Base-by-base conservation (phyloP, 1,284 basidiomycete species). In the Ceratobasidium sp. region DNA sequence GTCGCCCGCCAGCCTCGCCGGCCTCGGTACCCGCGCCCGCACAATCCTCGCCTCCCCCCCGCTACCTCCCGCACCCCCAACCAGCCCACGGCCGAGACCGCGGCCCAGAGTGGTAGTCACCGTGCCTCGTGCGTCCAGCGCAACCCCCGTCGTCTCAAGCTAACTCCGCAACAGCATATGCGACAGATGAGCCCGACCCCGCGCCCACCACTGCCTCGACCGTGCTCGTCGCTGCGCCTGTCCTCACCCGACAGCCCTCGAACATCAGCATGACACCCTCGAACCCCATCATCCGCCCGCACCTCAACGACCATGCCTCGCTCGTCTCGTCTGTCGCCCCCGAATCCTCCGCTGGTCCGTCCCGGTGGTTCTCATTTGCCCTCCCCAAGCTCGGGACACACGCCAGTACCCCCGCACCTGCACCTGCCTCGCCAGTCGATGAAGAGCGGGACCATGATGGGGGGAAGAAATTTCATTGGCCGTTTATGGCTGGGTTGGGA, bases 401-500 rank as follows among this genome's bases (percentile, higher is more conserved):
- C 43, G n/a, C 31, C 19, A 19, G 37, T 8, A 19, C 54, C 16
- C 54, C 54, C 31, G 31, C 11, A 37, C 37, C 39, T 4, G 51
- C 64, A 9, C 64, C 64, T 29, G 37, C 39, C n/a, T 68, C 64
- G 64, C 64, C 64, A 7, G 11, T 54, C 14, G 66, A 71, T 39
- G 66, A 71, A 34, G 66, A 71, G 39, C 53, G 66, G 34, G 66
- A 71, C 34, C 66, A 71, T 41, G 66, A 71, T 29, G 66, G 66
- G 4, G 66, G 66, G 7, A 56, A 59, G 37, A 71, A 71, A 54
- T 71, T 71, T 24, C 66, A 71, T 59, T 71, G 66, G 66, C 66
- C 66, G 66, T 71, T 71, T 71, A 71, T 71, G 66, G 66, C 66
- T 14, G 66, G 66, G 24, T 48, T 71, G 34, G 66, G 66, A 27